Base-by-base conservation (phyloP, 768 basidiomycete species). In the Xanthoconium stramineum region DNA sequence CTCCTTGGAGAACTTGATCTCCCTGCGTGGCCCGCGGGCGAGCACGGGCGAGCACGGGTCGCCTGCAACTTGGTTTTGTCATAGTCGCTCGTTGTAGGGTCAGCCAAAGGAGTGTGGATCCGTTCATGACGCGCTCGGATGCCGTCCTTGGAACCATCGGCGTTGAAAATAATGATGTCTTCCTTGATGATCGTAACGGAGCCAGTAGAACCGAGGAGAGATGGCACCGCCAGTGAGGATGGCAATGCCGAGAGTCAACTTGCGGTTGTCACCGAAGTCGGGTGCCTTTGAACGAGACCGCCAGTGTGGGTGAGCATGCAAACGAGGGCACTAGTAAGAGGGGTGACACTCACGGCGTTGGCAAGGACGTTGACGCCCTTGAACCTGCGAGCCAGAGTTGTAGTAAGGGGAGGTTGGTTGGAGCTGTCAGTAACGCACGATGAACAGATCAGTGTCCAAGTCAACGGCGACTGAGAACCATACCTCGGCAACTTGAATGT, bases 221-320 rank as follows among this genome's bases (percentile, higher is more conserved):
- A 99, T 95, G 50, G 93, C 94, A 59, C 96, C 94, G 50, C 96
- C 96, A 5, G 96, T 98, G 62, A 98, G 86, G 76, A 98, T 97
- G 52, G 93, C 94, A 49, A 98, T 83, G 69, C 96, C 96, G 52
- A 98, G 89, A 76, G 98, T 91, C 53, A 88, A 91, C 79, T 98
- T 99, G 76, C 96, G 89, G 84, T 98, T 99, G 78, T 98, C 96
- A 66, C 96, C 96, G 72, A 99, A 98, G 50, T 96, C 24, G 24
- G 24, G 24, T 24, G 24, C 24, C 24, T 24, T 24, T 24, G 24
- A 24, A 24, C 24, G 24, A 24, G 24, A 24, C 24, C 24, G 24
- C 24, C 24, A 24, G 24, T 24, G 24, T 24, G 24, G 24, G 24
- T 24, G 24, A 24, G 24, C 24, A 24, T 24, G 24, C 24, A 24